A percentile compares a stretch with the other conserved stretches of the same genome.
phyloP scores from a whole-genome alignment of 163 green algal genomes.

The Scenedesmus sp. region DNA sequence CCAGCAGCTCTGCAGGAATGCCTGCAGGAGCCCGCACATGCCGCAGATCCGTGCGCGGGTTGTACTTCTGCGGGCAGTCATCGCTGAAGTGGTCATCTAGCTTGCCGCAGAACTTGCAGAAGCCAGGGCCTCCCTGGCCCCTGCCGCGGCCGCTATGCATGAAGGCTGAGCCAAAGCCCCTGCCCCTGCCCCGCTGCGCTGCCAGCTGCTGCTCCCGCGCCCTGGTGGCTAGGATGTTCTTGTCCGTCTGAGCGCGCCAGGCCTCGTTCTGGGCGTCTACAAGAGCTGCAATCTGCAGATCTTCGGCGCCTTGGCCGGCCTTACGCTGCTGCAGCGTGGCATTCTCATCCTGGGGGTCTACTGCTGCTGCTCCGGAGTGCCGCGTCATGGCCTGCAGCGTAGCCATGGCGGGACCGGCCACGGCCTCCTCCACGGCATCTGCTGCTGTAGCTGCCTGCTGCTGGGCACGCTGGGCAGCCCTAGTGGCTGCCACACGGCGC shows the following conservation, averaged over 20 bases:
- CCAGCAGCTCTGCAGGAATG: conserved; percentile 88
- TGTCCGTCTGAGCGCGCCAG: conserved; percentile 46
- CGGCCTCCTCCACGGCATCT: conserved; percentile 4
- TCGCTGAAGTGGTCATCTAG: conserved; percentile 75
- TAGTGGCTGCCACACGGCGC: conserved; percentile 63
- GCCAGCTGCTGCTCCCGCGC: conserved; percentile 36
- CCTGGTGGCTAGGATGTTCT: conserved; percentile 22
- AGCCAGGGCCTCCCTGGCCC: conserved; percentile 57
- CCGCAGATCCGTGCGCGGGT: conserved; percentile 86
- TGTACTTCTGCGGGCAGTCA: conserved; percentile 86
- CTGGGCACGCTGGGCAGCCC: conserved; percentile 13
- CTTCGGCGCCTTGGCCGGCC: conserved; percentile 16
- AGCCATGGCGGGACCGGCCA: conserved; percentile 38
- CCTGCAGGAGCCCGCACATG: conserved; percentile 84
- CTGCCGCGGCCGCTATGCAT: conserved; percentile 33
- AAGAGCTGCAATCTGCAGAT: conserved; percentile 34
- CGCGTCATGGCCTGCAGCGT: conserved; percentile 32
- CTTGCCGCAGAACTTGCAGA: conserved; percentile 78
- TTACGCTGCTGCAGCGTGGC: conserved; percentile 35
- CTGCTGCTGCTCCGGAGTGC: conserved; percentile 42
- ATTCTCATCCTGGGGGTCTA: conserved; percentile 67
- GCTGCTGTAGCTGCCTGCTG: conserved; percentile 7
- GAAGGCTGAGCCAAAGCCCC: conserved; percentile 20
- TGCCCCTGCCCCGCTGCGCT: conserved; percentile 43
- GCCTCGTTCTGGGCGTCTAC: conserved; percentile 49